Base-by-base conservation (phyloP, 2,329 filamentous ascomycete genomes). In the Diaporthe helianthi region DNA sequence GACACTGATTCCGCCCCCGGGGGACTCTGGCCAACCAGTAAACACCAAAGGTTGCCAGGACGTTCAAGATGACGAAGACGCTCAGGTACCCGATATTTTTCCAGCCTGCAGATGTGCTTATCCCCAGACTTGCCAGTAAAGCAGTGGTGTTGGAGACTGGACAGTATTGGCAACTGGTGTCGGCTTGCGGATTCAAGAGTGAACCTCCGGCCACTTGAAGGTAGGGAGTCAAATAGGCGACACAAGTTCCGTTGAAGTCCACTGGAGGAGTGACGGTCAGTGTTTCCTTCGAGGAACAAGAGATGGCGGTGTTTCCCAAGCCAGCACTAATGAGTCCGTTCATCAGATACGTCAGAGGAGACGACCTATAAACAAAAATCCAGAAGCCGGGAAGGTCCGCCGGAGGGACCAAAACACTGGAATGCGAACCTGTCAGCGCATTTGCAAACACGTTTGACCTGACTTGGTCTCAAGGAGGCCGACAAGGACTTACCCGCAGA, bases 401-500 rank as follows among this genome's bases (percentile, higher is more conserved):
- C 4, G 49, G 24, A 15, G 49, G 29, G 3, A 52, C 49, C 9
- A 52, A 17, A 4, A 52, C 49, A 13, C 49, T 52, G 24, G 6
- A 29, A 15, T 31, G 13, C 15, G 13, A 52, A 29, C 0, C 31
- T 26, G 17, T 38, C 33, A 38, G 33, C 33, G 33, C 33, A 38
- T 38, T 4, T 10, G 33, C 33, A 10, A 12, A 8, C 9, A 38
- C 9, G 33, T 38, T 38, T 38, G 33, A 12, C 33, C 9, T 38
- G 33, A 38, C 13, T 4, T 7, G 13, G 6, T 10, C 6, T 38
- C 13, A n/a, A n/a, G n/a, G 33, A 38, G 9, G 33, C 33, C 9
- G 10, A 38, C 33, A 49, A 49, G n/a, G n/a, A 17, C 51, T 17
- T 61, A 65, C 60, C 60, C 60, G 17, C 60, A 65, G n/a, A 52